Base-by-base conservation (phyloP, 495 filamentous ascomycete species). In the Extremus antarcticus region DNA sequence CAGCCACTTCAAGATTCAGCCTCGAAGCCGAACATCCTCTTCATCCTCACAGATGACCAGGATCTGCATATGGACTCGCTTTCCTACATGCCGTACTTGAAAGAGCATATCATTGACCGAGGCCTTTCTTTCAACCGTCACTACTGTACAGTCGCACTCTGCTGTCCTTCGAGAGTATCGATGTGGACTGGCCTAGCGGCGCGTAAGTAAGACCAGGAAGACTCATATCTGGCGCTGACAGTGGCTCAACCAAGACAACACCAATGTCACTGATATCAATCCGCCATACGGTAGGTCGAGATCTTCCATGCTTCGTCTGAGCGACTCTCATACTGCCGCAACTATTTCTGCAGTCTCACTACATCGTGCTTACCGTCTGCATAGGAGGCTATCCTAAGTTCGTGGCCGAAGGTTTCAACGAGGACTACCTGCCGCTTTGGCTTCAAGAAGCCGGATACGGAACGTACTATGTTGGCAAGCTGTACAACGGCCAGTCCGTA, bases 381-480 rank as follows among this genome's bases (percentile, higher is more conserved):
- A 19, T 43, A 62, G 82, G 83, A 13, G 84, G 84, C 7, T 86
- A 85, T 58, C 82, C 83, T 38, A 86, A 87, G 56, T 86, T 88
- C 54, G 66, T 84, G 25, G 68, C 69, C 8, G 78, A 81, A 47
- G 83, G 84, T 1, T 74, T 83, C 53, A 87, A 88, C 58, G 74
- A 81, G 0, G 71, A 78, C 55, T 87, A 79, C 57, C 73, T 88
- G 10, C 83, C 84, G 0, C 60, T 86, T 1, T 88, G 84, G 84
- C 70, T 88, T 2, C 82, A 87, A 57, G 55, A 78, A 7, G 77
- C 79, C 0, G 83, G 83, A n/a, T 87, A 87, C 63, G 75, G 81
- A 60, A 87, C 83, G 0, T 86, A 81, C 65, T 87, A 87, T 65
- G 82, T 79, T 1, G 83, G 84, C 38, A 88, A 88, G 64, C 72